These are phyloP conservation scores for Gentiana dahurica DNA, from an alignment of 257 asterid species.

Conservation along the genomic window DNA sequence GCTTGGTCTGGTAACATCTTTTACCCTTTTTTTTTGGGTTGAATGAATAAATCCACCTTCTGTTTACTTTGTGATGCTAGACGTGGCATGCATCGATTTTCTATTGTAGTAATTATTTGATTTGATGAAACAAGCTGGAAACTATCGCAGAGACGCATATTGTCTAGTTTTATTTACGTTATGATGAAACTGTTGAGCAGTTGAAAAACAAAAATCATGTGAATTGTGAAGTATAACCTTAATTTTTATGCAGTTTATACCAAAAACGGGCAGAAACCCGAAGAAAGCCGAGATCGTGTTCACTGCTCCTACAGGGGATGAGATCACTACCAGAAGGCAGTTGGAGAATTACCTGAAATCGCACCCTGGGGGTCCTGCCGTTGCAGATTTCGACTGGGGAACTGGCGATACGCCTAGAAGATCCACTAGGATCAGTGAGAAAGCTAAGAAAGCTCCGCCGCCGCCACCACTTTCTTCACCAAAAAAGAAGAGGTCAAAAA, in stretches of 20 bases:
- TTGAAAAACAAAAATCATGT: not conserved
- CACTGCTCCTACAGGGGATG: slow-evolving; percentile 46
- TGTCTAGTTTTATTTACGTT: not conserved
- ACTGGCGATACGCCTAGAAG: slow-evolving; percentile 45
- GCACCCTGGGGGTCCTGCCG: slow-evolving; percentile 34
- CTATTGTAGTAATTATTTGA: not conserved
- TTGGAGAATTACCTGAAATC: slow-evolving; percentile 40
- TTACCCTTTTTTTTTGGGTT: too few species aligned
- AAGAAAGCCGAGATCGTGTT: slow-evolving; percentile 36
- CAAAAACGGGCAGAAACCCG: slow-evolving; percentile 22
- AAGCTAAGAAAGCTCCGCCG: slow-evolving; percentile 26
- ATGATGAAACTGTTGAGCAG: not conserved
- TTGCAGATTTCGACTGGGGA: slow-evolving; percentile 43
- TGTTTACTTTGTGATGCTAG: too few species aligned
- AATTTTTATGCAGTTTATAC: slow-evolving; percentile 20
- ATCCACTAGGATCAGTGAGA: slow-evolving; percentile 41
- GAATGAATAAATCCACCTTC: too few species aligned
- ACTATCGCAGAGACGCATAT: too few species aligned
- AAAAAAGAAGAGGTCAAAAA: slow-evolving; percentile 25
- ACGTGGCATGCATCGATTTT: too few species aligned
- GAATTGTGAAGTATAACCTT: not conserved
- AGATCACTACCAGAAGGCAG: slow-evolving; percentile 27
- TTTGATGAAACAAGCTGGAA: too few species aligned
- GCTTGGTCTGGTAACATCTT: too few species aligned
- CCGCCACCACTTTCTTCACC: slow-evolving; percentile 18